Base-by-base conservation (phyloP, 129 eudicot species). In the Pseudognaphalium luteoalbum region DNA sequence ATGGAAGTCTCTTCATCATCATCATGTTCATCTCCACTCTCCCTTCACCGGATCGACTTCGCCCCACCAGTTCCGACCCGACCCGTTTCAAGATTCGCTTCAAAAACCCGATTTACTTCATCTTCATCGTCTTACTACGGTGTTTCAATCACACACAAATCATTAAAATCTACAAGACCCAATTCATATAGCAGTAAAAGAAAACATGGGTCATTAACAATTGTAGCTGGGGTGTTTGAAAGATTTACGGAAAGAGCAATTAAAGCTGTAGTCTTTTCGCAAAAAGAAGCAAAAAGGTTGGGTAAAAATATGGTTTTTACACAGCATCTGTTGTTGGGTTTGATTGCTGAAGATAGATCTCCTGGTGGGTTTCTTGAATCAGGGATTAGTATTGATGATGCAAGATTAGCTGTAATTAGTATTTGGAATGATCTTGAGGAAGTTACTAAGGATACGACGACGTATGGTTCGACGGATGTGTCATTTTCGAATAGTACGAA, bases 161-260 rank as follows among this genome's bases (percentile, higher is more conserved):
- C 42, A 68, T 44, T 42, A 59, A 77, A 77, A 66, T 51, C 28
- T 25, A 25, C 17, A 37, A 66, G 19, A 19, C 14, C 50, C 6
- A 35, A 16, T 66, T 60, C 61, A 59, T 0, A 78, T 52, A 52
- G 4, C 28, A 57, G 15, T 56, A 86, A 50, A 14, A 83, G 83
- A 17, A 83, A 14, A 47, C 54, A 47, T 47, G 54, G 54, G 54
- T 47, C 90, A 2, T 70, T 82, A 3, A 37, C 30, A 28, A 34
- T 88, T 4, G 65, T 82, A 7, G 66, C 82, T 56, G 97, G 92
- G 29, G 90, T 88, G 21, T 92, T 92, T 76, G 98, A 92, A 87
- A 72, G 89, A 32, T 92, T 92, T 68, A 92, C 98, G 0, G 98
- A 92, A 79, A 71, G 96, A 75, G 85, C 98, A 33, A 86, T 92